phyloP scores from a whole-genome alignment of 2,329 filamentous ascomycete genomes.

The Cytospora paraplurivora region DNA sequence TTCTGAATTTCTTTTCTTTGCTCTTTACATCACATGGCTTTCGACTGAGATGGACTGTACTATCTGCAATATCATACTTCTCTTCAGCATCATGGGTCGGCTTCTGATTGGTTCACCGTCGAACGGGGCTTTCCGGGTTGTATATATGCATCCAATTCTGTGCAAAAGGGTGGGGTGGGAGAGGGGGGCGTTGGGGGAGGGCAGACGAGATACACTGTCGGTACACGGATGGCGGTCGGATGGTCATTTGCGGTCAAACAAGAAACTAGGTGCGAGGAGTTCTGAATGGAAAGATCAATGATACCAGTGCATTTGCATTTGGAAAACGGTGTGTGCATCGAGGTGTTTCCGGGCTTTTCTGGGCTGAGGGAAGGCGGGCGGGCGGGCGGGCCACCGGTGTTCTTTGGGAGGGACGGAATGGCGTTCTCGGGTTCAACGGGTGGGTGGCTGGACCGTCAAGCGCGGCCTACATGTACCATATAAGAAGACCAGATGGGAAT shows the following conservation, averaged over 20 bases:
- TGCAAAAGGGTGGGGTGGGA: neutral
- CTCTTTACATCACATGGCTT: too few relatives aligned
- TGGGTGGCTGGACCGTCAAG: neutral
- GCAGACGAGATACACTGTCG: neutral
- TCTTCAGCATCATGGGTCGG: slow-evolving; percentile 6
- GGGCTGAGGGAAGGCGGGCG: neutral
- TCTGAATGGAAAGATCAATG: neutral
- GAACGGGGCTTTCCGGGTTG: neutral
- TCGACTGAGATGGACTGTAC: slow-evolving; percentile 7
- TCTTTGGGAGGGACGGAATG: neutral
- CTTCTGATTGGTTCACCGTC: slow-evolving; percentile 6
- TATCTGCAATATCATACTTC: slow-evolving; percentile 12
- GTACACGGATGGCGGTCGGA: neutral
- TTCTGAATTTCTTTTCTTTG: neutral
- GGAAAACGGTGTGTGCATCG: slow-evolving; percentile 5
- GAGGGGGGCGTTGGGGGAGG: too few relatives aligned
- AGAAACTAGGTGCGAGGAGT: neutral
- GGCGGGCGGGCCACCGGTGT: neutral
- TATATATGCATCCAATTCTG: neutral
- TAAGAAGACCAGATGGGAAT: neutral
- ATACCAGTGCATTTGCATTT: slow-evolving; percentile 12
- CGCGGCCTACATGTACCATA: too few relatives aligned
- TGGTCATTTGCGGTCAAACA: neutral
- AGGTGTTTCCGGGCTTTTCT: too few relatives aligned
- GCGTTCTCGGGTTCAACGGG: slow-evolving; percentile 1